Conservation (phyloP, 108 stramenopile genomes). For the Seminavis robusta region DNA sequence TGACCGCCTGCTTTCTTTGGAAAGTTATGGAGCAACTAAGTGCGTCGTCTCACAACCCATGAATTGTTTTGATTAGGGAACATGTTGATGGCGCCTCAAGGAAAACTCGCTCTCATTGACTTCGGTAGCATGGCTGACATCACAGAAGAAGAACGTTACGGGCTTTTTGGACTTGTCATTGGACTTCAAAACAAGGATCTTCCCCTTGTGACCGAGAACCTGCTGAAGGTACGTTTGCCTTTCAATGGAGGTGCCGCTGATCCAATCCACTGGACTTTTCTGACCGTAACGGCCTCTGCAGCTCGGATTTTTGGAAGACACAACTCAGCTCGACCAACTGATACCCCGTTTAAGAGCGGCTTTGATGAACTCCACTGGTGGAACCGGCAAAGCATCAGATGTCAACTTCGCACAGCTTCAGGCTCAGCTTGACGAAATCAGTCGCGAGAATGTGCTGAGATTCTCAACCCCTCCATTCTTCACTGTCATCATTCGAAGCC, state of each 20-base stretch:
- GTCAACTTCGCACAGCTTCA: constrained; percentile 82
- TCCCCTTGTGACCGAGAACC: constrained; percentile 77
- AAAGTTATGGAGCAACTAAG: background rate
- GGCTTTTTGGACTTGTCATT: constrained; percentile 84
- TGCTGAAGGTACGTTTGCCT: constrained; percentile 54
- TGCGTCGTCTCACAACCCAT: background rate
- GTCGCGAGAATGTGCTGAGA: constrained; percentile 67
- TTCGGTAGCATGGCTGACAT: constrained; percentile 96
- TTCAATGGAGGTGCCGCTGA: background rate
- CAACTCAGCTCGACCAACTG: constrained; percentile 73
- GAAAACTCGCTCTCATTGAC: constrained; percentile 81
- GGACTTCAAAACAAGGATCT: constrained; percentile 88
- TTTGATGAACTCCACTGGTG: constrained; percentile 75
- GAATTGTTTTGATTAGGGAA: constrained; percentile 54
- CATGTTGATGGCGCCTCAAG: constrained; percentile 69
- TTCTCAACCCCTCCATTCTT: constrained; percentile 91
- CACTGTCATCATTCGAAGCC: constrained; percentile 85
- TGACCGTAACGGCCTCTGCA: constrained; percentile 3
- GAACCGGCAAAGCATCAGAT: constrained; percentile 86
- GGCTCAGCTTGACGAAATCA: constrained; percentile 76
- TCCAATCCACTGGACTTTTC: constrained; percentile 5
- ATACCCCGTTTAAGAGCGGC: constrained; percentile 78
- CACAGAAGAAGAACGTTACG: constrained; percentile 87
- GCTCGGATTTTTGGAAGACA: constrained; percentile 86
- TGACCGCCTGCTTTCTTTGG: background rate